Base-by-base conservation (phyloP, 202 grass and related monocot species). In the Eragrostis tef region DNA sequence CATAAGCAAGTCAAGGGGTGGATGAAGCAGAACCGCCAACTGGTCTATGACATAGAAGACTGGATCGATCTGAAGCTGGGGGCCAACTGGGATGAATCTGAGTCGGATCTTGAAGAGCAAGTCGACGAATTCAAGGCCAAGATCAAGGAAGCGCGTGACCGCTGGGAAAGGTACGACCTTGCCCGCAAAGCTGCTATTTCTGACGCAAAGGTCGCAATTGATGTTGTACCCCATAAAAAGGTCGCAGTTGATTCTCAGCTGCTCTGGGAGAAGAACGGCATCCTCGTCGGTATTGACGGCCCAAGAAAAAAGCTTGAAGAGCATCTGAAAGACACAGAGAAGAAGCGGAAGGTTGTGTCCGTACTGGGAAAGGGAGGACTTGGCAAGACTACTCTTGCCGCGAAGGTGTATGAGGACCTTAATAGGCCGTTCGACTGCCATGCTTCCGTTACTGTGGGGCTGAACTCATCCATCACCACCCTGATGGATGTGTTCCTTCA, bases 341-440 rank as follows among this genome's bases (percentile, higher is more conserved):
- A 77, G 41, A 5, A n/a, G 0, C 3, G 22, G 5, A 76, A 11
- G 41, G 9, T 76, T 41, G 56, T 47, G 0, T 76, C 12, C 41
- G 6, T 76, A 1, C 0, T 26, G 6, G 56, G 41, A 1, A 10
- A 3, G 1, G 54, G 20, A 61, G 73, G 73, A 41, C 0, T 45
- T 15, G 73, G 39, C 13, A 76, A 76, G 73, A 76, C 73, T 9
- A 21, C 73, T 5, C 39, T 76, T 25, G 73, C 73, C 13, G 45
- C 9, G 7, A 22, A 17, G 10, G 34, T 61, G 61, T 46, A 76
- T 62, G 13, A 39, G 15, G 4, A 75, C 14, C 13, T 62, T 16
- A 13, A 19, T 46, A 8, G 56, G 29, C 3, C 45, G 12, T 62
- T 62, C 4, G 11, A 46, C 5, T 76, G 56, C 41, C n/a, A 8